Base-by-base conservation (phyloP, 139 green algal genomes). In the Monoraphidium neglectum region DNA sequence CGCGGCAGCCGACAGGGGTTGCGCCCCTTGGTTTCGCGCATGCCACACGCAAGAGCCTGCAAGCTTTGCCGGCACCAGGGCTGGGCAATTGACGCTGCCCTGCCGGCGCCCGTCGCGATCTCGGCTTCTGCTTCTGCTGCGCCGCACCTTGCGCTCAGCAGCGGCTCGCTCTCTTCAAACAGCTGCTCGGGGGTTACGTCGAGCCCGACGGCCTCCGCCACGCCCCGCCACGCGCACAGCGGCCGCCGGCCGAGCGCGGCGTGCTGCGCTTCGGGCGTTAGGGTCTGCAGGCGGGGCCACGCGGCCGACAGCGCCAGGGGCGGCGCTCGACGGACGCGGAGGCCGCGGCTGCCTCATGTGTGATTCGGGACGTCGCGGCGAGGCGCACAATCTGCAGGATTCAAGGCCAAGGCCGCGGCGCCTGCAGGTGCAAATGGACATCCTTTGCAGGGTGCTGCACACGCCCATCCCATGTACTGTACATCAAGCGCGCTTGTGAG, bases 231-330 rank as follows among this genome's bases (percentile, higher is more conserved):
- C 26, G 85, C 89, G 3, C 97, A 92, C 10, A 97, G 53, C 0
- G 94, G 93, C 16, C 87, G 82, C 80, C 87, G 89, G 35, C 94
- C 94, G 1, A 93, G 49, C 4, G 78, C 79, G 26, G 66, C 78
- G 16, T 68, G 64, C 32, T 79, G 74, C 21, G 74, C 74, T 49
- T 72, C 72, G 38, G 60, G 63, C n/a, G n/a, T n/a, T n/a, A n/a
- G n/a, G n/a, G n/a, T n/a, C n/a, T n/a, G n/a, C n/a, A n/a, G n/a
- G n/a, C n/a, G n/a, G n/a, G n/a, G n/a, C n/a, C n/a, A n/a, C n/a
- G n/a, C n/a, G n/a, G n/a, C n/a, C n/a, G n/a, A n/a, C n/a, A n/a
- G n/a, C n/a, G n/a, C n/a, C n/a, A n/a, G n/a, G n/a, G n/a, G n/a
- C n/a, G n/a, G n/a, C n/a, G n/a, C n/a, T n/a, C 21, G 24, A 35